A percentile compares a stretch with the other conserved stretches of the same genome.
phyloP scores from a whole-genome alignment of 208 protist genomes.

The Wallacemonas collosoma region DNA sequence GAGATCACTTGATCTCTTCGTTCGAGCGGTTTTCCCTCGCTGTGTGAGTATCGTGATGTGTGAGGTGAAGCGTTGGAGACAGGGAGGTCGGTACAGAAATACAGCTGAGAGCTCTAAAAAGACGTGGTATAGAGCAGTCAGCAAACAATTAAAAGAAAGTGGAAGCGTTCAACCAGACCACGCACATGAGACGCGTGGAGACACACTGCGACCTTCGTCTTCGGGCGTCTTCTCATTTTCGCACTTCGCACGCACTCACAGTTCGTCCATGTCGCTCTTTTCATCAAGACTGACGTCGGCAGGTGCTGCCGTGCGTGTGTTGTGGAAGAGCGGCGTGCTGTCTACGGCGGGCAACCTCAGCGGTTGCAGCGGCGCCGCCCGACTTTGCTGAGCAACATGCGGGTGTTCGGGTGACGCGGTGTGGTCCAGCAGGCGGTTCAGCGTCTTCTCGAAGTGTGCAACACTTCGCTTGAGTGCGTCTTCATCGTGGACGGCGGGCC shows the following conservation, averaged over 20 bases:
- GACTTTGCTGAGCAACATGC: not conserved
- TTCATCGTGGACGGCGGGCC: not conserved
- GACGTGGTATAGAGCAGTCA: not conserved
- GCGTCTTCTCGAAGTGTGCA: conserved; percentile 19
- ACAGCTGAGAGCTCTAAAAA: not conserved
- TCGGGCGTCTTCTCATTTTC: too few relatives aligned
- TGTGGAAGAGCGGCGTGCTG: not conserved
- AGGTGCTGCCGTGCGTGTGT: not conserved
- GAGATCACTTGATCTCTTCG: too few relatives aligned
- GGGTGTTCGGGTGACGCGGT: not conserved
- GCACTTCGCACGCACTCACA: not conserved
- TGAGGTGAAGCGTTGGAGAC: too few relatives aligned
- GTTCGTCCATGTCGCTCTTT: not conserved
- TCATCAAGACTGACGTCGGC: not conserved
- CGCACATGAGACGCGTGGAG: too few relatives aligned
- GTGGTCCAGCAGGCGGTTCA: conserved; percentile 16
- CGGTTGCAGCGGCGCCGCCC: not conserved
- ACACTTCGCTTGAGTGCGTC: conserved; percentile 13
- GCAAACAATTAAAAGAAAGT: too few relatives aligned
- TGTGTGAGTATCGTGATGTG: too few relatives aligned
- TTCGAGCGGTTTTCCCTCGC: too few relatives aligned
- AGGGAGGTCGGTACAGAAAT: not conserved
- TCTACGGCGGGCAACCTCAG: not conserved
- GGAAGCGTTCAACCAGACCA: too few relatives aligned
- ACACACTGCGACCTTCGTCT: too few relatives aligned